Evolutionary conservation across 192 early-diverging fungal genomes (phyloP).

Genomic region (Phlyctochytrium bullatum): DNA sequence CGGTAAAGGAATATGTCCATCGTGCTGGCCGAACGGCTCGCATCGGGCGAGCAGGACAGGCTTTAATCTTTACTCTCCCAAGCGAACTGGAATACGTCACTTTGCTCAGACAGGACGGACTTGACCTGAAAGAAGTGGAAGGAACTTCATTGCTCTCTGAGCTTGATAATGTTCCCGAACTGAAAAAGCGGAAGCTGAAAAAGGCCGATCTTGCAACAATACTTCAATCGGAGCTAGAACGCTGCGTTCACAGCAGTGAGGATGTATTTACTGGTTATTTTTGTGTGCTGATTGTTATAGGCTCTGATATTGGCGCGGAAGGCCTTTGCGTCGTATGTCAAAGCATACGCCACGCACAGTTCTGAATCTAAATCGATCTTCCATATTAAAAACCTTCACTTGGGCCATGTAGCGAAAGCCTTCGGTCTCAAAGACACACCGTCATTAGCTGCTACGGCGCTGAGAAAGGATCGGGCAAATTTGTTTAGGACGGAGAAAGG

Average conservation of each 20-base stretch:
- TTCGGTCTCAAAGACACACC: conserved; percentile 97
- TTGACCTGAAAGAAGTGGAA: conserved; percentile 46
- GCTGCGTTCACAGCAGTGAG: conserved; percentile 58
- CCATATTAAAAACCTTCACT: conserved; percentile 90
- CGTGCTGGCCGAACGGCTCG: conserved; percentile 96
- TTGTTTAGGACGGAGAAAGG: too few relatives aligned
- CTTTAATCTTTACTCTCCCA: conserved; percentile 83
- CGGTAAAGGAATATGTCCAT: conserved; percentile 94
- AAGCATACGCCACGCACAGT: conserved; percentile 91
- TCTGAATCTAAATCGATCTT: conserved; percentile 86
- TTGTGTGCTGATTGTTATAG: conserved; percentile 38
- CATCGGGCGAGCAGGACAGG: conserved; percentile 83
- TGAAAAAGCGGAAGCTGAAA: too few relatives aligned
- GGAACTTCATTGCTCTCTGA: neutral
- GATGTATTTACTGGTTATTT: conserved; percentile 15
- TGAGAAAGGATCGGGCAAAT: too few relatives aligned
- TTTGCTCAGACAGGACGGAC: conserved; percentile 73
- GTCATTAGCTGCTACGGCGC: too few relatives aligned
- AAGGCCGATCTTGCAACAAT: conserved; percentile 50
- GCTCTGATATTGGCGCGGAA: conserved; percentile 64
- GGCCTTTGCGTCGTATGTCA: conserved; percentile 85
- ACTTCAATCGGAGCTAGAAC: conserved; percentile 67
- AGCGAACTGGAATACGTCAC: conserved; percentile 68
- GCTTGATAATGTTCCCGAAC: too few relatives aligned
- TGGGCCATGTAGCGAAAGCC: conserved; percentile 94